Conservation (phyloP, 2,329 filamentous ascomycete species). For the Fusarium camptoceras region DNA sequence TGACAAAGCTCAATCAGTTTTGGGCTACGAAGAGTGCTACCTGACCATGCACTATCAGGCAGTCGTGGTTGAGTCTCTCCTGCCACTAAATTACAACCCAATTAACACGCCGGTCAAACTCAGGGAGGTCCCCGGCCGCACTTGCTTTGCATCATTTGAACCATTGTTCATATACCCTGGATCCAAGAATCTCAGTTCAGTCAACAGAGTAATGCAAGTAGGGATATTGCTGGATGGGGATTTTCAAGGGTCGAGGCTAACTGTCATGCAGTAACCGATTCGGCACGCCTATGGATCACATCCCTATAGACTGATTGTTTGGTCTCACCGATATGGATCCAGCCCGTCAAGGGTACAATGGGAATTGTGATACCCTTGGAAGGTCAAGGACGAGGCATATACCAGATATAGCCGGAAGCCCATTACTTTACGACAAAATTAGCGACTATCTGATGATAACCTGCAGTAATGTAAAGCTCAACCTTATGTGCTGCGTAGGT, state of each 20-base stretch:
- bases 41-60: neutral
- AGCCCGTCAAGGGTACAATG: neutral
- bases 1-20: neutral
- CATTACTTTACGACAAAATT: neutral
- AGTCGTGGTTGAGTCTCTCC: neutral
- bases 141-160: neutral
- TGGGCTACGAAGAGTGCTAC: neutral
- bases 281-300: neutral
- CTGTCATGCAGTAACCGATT: constrained; percentile 3
- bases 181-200: neutral
- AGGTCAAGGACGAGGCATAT: constrained; percentile 10
- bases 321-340: constrained; percentile 5
- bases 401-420: neutral
- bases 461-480: neutral
- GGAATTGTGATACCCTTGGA: neutral
- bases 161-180: neutral
- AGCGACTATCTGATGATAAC: constrained; percentile 4
- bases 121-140: neutral
- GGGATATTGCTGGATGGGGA: neutral
- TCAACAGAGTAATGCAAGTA: neutral
- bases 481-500: constrained; percentile 3
- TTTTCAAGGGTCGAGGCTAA: neutral
- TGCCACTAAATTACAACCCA: neutral
- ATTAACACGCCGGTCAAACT: neutral
- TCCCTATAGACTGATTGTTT: neutral